Base-by-base conservation (phyloP, 805 yeast genomes). In the Yarrowia yakushimensis region DNA sequence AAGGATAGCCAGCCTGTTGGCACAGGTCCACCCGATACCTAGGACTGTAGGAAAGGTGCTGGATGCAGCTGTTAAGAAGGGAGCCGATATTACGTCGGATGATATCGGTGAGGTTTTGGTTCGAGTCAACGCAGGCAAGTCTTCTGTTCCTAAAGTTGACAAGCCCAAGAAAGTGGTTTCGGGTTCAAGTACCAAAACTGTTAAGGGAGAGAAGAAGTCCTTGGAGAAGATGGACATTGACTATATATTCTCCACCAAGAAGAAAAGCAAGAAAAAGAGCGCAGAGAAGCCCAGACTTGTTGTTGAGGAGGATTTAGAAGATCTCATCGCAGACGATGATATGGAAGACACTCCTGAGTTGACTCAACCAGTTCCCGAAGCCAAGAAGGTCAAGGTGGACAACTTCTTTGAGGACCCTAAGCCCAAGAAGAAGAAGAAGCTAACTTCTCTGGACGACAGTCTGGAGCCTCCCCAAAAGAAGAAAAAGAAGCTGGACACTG, bases 1-100 rank as follows among this genome's bases (percentile, higher is more conserved):
- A 2, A 77, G 79, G 60, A 67, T 88, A 10, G 71, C 77, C 63
- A 39, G 65, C 2, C 61, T 71, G 18, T 57, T 73, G 0, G 25
- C 48, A 11, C 46, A 27, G n/a, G 48, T 39, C 3, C 61, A 39
- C 12, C 46, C 46, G 28, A 55, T 55, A 13, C 61, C 61, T 9
- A 55, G 48, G 15, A 55, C 46, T 1, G 61, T 55, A 6, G 61
- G 37, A 52, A 54, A 33, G 12, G 59, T 23, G 15, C n/a, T 36
- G n/a, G 59, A 30, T 12, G 13, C 15, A 11, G 48, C 63, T 27
- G 57, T 33, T 5, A 30, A 33, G 22, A 41, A 41, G 13, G 36
- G 43, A 6, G 39, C 43, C 10, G 34, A 28, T 4, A 17, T 37
- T 5, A 59, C 36, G 59, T 13, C 42, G 1, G 63, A 23, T 30